Percentiles rank a stretch among this genome's conserved stretches.
Conservation (phyloP, 495 filamentous ascomycete species). For the Daldinia caldariorum region DNA sequence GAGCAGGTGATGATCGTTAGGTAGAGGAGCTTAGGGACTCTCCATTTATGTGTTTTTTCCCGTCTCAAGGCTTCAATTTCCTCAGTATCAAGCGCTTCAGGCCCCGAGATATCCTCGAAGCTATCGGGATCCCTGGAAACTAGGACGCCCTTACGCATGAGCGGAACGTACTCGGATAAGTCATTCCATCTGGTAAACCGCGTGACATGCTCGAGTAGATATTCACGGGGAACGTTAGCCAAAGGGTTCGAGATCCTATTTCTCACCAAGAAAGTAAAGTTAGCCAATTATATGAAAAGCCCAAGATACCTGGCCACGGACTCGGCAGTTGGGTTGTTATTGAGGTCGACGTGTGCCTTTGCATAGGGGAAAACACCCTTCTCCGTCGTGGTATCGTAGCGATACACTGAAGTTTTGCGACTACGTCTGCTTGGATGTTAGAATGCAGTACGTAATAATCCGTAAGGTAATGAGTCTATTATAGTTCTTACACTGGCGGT, state of each 20-base stretch:
- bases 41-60: conserved; percentile 71
- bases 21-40: conserved; percentile 70
- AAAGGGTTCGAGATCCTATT: conserved; percentile 68
- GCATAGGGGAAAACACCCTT: conserved; percentile 29
- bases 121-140: conserved; percentile 68
- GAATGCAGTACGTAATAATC: not conserved
- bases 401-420: conserved; percentile 28
- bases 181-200: conserved; percentile 59
- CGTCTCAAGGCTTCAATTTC: conserved; percentile 64
- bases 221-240: conserved; percentile 60
- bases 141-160: conserved; percentile 69
- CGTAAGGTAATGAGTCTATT: not conserved
- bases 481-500: conserved; percentile 8
- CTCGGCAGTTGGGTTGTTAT: conserved; percentile 63
- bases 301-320: conserved; percentile 38
- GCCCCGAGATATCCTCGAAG: conserved; percentile 60
- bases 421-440: conserved; percentile 8
- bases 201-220: conserved; percentile 66
- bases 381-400: conserved; percentile 33
- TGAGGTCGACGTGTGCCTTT: conserved; percentile 58
- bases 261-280: not conserved
- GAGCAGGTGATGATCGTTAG: conserved; percentile 76
- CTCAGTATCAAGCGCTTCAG: conserved; percentile 61
- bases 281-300: not conserved
- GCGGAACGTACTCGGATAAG: conserved; percentile 55